Base-by-base conservation (phyloP, 495 filamentous ascomycete species). In the Jackrogersella minutella region DNA sequence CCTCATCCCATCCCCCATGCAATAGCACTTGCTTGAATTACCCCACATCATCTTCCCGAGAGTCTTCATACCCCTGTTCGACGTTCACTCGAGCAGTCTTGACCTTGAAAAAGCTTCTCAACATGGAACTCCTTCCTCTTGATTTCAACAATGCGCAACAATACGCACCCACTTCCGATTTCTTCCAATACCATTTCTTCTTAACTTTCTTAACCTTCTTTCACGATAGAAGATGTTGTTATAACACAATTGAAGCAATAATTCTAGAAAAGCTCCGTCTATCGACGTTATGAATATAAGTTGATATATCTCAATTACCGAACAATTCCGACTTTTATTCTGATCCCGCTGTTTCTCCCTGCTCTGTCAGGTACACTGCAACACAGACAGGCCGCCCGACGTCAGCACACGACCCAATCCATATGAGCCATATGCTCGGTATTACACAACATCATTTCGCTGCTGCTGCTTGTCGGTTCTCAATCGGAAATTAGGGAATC, bases 1-100 rank as follows among this genome's bases (percentile, higher is more conserved):
- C 60, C 51, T 55, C 62, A 58, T 64, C 34, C 47, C 53, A 62
- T 44, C 34, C 44, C 41, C 55, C 31, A 49, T 49, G 43, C 49
- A 52, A 33, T 52, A 52, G 49, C 19, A 14, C 39, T 41, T 37
- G 34, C 34, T 52, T 36, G 49, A 52, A 33, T 67, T 68, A 68
- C 64, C 64, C 64, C 64, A 68, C 64, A 62, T 44, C 36, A 62
- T 40, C 44, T 58, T 58, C 57, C 64, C 64, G 50, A 62, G 40
- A 57, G 26, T 52, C 36, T 52, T 52, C n/a, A 53, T 47, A 68
- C 52, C 64, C 64, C 52, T 68, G 64, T 39, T 54, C 24, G 14
- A 28, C 16, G 30, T 39, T 44, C 28, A 22, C 6, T 41, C 39
- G 16, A 46, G 24, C 28, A 26, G 13, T 46, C 41, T 46, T 30